phyloP scores from a whole-genome alignment of 805 yeast genomes.

The Debaryomyces tyrocola region DNA sequence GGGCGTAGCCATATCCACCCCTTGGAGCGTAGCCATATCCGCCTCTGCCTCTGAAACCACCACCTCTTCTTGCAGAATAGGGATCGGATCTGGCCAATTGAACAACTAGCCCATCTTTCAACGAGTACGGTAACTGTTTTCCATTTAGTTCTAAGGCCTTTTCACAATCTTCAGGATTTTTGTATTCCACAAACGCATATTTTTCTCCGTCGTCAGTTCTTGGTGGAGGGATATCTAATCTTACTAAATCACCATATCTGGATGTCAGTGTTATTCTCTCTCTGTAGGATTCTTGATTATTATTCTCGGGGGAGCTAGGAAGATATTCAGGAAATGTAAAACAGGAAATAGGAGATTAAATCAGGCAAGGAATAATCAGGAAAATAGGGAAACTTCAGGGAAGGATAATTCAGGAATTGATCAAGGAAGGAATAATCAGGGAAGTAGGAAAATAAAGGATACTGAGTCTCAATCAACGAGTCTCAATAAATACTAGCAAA shows the following conservation, averaged over 20 bases:
- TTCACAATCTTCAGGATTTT: conserved; percentile 52
- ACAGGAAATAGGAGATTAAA: conserved; percentile 1
- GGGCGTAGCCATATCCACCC: conserved; percentile 25
- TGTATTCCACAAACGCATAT: conserved; percentile 64
- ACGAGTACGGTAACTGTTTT: conserved; percentile 51
- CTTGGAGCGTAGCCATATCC: conserved; percentile 25
- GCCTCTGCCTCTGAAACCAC: conserved; percentile 27
- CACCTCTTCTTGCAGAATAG: conserved; percentile 36
- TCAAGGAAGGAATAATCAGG: no score
- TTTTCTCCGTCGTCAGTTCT: conserved; percentile 58
- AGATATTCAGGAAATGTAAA: neutral
- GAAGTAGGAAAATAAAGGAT: no score
- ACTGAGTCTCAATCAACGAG: no score
- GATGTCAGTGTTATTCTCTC: conserved; percentile 7
- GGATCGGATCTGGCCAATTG: conserved; percentile 61
- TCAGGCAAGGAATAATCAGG: neutral
- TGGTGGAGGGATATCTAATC: conserved; percentile 65
- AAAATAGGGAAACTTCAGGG: no score
- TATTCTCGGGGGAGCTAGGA: neutral
- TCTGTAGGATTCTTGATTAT: neutral
- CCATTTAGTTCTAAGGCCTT: conserved; percentile 50
- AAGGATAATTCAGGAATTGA: no score
- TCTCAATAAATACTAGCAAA: no score
- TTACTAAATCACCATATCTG: conserved; percentile 56
- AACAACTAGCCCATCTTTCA: conserved; percentile 47